Conservation (phyloP, 2,329 filamentous ascomycete genomes). For the Tolypocladium inflatum region DNA sequence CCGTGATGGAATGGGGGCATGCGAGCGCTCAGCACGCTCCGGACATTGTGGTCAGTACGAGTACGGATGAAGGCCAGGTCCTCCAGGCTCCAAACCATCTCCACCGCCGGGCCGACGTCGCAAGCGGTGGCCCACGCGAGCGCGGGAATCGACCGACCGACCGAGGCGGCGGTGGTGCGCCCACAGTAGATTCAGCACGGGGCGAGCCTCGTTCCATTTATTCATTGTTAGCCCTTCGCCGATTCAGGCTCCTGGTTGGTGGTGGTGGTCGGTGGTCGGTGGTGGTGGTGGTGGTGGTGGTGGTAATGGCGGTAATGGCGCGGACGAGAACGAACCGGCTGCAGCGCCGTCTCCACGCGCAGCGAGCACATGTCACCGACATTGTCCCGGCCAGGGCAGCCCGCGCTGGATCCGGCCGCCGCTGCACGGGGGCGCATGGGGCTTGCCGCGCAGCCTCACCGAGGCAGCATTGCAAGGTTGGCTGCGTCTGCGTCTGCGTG, state of each 20-base stretch:
- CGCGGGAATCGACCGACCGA: neutral
- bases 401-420: too few relatives aligned
- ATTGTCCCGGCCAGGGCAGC: neutral
- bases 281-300: too few relatives aligned
- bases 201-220: neutral
- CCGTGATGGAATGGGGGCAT: too few relatives aligned
- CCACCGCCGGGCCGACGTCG: neutral
- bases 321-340: neutral
- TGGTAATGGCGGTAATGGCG: too few relatives aligned
- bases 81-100: neutral
- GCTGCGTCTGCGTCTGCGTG: neutral
- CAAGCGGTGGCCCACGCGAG: neutral
- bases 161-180: neutral
- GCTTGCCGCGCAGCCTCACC: slow-evolving; percentile 1
- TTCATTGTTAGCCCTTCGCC: neutral
- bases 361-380: neutral
- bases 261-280: too few relatives aligned
- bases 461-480: slow-evolving; percentile 1
- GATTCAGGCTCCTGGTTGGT: neutral
- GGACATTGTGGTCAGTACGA: too few relatives aligned
- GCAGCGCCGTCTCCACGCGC: neutral
- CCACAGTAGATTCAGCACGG: neutral
- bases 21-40: too few relatives aligned
- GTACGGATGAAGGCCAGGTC: neutral
- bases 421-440: neutral